These are phyloP conservation scores for Beauveria sp. DNA, from an alignment of 2,329 filamentous ascomycete species.

Conservation along the genomic window DNA sequence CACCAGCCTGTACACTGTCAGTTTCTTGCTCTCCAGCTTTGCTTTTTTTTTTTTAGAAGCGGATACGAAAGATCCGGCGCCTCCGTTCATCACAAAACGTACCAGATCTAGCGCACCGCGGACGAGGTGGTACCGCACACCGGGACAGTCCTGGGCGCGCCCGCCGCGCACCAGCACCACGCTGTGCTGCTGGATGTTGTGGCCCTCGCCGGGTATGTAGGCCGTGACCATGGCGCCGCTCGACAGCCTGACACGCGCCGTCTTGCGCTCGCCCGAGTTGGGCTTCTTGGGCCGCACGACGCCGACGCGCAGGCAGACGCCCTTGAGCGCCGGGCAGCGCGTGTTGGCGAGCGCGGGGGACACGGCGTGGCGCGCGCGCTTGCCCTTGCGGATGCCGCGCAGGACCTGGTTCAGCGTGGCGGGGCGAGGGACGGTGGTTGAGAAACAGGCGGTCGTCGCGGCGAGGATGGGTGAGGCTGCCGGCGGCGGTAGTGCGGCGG, in stretches of 20 bases:
- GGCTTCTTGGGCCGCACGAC: conserved; percentile 97
- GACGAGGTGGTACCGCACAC: conserved; percentile 93
- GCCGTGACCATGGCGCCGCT: conserved; percentile 81
- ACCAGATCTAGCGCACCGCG: conserved; percentile 90
- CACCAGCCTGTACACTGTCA: conserved; percentile 62
- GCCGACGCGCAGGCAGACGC: conserved; percentile 90
- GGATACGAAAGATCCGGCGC: background rate
- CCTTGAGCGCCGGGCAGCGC: conserved; percentile 77
- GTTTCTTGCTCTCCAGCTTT: background rate
- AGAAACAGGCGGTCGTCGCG: conserved; percentile 37
- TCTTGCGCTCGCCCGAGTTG: conserved; percentile 95
- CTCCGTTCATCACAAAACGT: conserved; percentile 29
- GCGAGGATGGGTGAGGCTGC: conserved; percentile 23
- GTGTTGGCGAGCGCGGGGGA: conserved; percentile 72
- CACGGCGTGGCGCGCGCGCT: conserved; percentile 75
- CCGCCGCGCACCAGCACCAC: conserved; percentile 95
- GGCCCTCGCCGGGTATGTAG: conserved; percentile 95
- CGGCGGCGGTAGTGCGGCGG: conserved; percentile 14
- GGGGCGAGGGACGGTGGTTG: conserved; percentile 42
- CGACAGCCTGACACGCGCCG: conserved; percentile 81
- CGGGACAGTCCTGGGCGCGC: conserved; percentile 91
- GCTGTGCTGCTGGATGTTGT: conserved; percentile 98
- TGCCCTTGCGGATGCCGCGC: conserved; percentile 67
- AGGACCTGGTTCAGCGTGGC: conserved; percentile 70
- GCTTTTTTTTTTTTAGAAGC: too few species aligned